phyloP scores from a whole-genome alignment of 2,329 filamentous ascomycete species.

The Ceratocystis cubensis region DNA sequence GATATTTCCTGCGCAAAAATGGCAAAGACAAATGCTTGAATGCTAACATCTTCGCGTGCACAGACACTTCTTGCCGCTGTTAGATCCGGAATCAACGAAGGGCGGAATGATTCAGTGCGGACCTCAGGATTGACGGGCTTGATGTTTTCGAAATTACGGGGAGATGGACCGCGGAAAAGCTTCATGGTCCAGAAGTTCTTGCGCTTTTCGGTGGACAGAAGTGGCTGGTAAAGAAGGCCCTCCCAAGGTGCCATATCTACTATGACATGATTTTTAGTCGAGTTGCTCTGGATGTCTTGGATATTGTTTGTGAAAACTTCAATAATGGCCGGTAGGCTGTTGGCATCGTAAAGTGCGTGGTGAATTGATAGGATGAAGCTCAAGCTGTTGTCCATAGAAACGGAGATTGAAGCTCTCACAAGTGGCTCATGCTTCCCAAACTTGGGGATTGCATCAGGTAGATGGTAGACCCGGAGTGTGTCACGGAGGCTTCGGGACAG shows the following conservation, averaged over 20 bases:
- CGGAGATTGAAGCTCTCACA: constrained; percentile 15
- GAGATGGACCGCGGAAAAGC: constrained; percentile 24
- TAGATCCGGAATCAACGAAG: constrained; percentile 32
- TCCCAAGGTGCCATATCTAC: constrained; percentile 26
- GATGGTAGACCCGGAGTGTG: background rate
- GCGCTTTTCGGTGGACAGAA: constrained; percentile 21
- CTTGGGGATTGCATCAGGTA: background rate
- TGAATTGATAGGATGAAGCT: constrained; percentile 52
- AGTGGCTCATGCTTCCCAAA: constrained; percentile 7
- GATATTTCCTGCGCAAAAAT: constrained; percentile 44
- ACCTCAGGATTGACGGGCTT: constrained; percentile 35
- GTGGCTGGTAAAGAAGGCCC: constrained; percentile 21
- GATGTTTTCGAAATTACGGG: constrained; percentile 21
- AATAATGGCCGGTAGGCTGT: constrained; percentile 58
- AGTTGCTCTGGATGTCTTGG: background rate
- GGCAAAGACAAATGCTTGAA: constrained; percentile 67
- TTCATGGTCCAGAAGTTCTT: constrained; percentile 35
- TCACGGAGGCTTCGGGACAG: background rate
- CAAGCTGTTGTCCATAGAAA: constrained; percentile 23
- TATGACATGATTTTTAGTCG: background rate
- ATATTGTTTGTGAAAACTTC: constrained; percentile 27
- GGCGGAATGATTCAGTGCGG: background rate
- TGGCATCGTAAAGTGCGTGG: constrained; percentile 77
- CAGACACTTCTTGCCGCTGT: constrained; percentile 28
- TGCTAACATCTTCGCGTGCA: constrained; percentile 41